Percentiles rank a stretch among this genome's conserved stretches.
Evolutionary conservation across 495 filamentous ascomycete genomes (phyloP).

Genomic region (Hypoxylon trugodes): DNA sequence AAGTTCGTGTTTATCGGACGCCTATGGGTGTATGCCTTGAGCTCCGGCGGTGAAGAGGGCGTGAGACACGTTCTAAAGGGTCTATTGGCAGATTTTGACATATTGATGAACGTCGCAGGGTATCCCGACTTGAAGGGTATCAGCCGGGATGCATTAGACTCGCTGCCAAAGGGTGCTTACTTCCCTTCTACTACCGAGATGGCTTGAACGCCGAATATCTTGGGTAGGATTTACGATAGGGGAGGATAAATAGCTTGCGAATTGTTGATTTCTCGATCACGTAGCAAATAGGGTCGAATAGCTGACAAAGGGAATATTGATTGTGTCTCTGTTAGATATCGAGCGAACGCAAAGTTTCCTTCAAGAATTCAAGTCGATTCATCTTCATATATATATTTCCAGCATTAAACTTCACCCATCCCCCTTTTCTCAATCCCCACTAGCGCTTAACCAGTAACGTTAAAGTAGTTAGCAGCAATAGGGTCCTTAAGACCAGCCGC

Average conservation of each 20-base stretch:
- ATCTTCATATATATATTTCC: slow-evolving; percentile 24
- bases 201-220: slow-evolving; percentile 7
- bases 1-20: slow-evolving; percentile 71
- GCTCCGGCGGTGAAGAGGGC: slow-evolving; percentile 67
- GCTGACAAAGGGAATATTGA: slow-evolving; percentile 28
- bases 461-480: slow-evolving; percentile 55
- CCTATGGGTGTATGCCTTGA: slow-evolving; percentile 69
- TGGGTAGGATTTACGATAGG: not conserved
- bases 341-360: slow-evolving; percentile 16
- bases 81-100: slow-evolving; percentile 72
- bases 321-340: slow-evolving; percentile 19
- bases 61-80: slow-evolving; percentile 72
- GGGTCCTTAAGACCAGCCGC: slow-evolving; percentile 48
- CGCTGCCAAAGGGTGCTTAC: slow-evolving; percentile 41
- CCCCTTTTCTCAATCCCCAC: not conserved
- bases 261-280: not conserved
- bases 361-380: not conserved
- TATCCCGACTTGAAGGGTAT: slow-evolving; percentile 64
- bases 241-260: not conserved
- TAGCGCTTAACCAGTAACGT: slow-evolving; percentile 45
- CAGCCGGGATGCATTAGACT: slow-evolving; percentile 51
- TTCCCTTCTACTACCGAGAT: slow-evolving; percentile 32
- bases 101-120: slow-evolving; percentile 71
- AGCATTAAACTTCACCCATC: not conserved
- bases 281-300: not conserved